Base-by-base conservation (phyloP, 805 yeast species). In the Schwanniomyces vanrijiae region DNA sequence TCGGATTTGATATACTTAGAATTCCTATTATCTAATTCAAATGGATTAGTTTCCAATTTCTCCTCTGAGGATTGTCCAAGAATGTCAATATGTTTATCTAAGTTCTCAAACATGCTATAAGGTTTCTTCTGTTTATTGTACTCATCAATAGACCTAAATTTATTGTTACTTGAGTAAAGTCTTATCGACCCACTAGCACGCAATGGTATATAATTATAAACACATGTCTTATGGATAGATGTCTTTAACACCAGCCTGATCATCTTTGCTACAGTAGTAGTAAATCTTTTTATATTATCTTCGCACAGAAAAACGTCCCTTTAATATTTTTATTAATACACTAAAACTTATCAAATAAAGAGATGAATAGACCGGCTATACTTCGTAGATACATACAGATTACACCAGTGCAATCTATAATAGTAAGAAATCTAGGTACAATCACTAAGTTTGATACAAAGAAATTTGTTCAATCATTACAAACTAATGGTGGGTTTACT, bases 381-480 rank as follows among this genome's bases (percentile, higher is more conserved):
- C 19, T 13, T 37, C 4, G 21, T 19, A n/a, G 18, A 18, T 31
- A 2, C 22, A 26, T 37, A 25, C 22, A 22, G 4, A 18, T 31
- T 5, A 13, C 37, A 7, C 46, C 42, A 5, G 8, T 37, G 14
- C 24, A 18, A 24, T 13, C 34, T 7, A 13, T 26, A 5, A 33
- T n/a, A 29, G 29, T 22, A 16, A 47, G 62, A 31, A 37, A 26
- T 28, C 40, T 66, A 25, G 50, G 66, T 6, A 55, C 68, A 5
- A 64, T 69, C 43, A 72, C 78, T 47, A 69, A 83, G 56, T 85
- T 89, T 54, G 91, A 90, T 62, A 89, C 97, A 33, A 84, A 85
- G 56, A 76, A 77, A 60, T 86, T 88, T 57, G 86, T 85, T 8
- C 79, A 81, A 55, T 76, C 83, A 42, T 76, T 90, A 19, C 80